Base-by-base conservation (phyloP, 176 grass and related monocot species). In the Oryza meyeriana region DNA sequence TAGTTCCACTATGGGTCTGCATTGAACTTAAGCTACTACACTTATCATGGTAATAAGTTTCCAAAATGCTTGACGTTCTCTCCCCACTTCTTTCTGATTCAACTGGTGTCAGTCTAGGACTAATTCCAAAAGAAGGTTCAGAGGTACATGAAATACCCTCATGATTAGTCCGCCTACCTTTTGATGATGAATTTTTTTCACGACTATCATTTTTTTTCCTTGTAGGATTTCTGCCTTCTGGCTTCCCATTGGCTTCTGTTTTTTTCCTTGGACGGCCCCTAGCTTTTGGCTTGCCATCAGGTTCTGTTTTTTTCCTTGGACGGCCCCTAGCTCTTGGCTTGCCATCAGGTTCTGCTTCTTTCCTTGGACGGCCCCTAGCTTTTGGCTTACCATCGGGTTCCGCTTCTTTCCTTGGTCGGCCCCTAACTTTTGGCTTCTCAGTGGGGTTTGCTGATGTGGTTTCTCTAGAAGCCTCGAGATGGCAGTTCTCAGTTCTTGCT, bases 211-310 rank as follows among this genome's bases (percentile, higher is more conserved):
- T 79, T 75, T 86, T 27, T 34, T 74, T 81, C 35, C 14, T 84
- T 72, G 33, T 61, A 67, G 74, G 77, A 30, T 62, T 62, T 87
- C 74, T 94, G 34, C 14, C 64, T 75, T 87, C 86, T 64, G 66
- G 70, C 12, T 66, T 86, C 32, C 41, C 69, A 78, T 87, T 87
- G 24, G 61, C 22, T 57, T 61, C 75, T 67, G 27, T 12, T 50
- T 81, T 71, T 71, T 84, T 75, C 34, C 40, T 88, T 66, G 89
- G 66, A 66, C 76, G 72, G n/a, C 72, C 72, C 87, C 79, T 94
- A 41, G 26, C 69, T 75, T 87, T 89, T 64, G 76, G 75, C 16
- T 66, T 88, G 32, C 42, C 69, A 75, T 87, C 85, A n/a, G 61
- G 27, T 44, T 71, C 75, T 67, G 32, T 13, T 50, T 80, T 68